Conservation (phyloP, 2,329 filamentous ascomycete genomes). For the Verticillium isaacii region DNA sequence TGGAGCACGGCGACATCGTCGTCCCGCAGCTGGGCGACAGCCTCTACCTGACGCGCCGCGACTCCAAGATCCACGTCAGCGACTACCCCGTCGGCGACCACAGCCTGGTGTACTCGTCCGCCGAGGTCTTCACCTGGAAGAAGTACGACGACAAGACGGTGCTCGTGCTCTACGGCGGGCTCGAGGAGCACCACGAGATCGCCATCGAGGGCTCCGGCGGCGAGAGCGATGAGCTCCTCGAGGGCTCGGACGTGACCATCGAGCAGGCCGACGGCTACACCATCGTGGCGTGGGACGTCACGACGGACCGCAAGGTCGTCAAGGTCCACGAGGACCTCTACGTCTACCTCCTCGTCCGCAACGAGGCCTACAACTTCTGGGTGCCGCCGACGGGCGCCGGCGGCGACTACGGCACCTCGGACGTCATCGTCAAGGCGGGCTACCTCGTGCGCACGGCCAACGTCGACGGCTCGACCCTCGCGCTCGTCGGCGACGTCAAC, state of each 20-base stretch:
- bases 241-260: conserved; percentile 8
- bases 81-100: conserved; percentile 60
- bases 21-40: conserved; percentile 55
- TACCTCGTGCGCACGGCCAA: conserved; percentile 60
- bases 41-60: conserved; percentile 55
- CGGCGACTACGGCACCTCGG: conserved; percentile 26
- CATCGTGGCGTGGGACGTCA: conserved; percentile 43
- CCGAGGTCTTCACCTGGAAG: conserved; percentile 68
- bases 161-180: conserved; percentile 59
- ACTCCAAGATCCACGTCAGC: conserved; percentile 63
- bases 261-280: conserved; percentile 9
- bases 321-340: conserved; percentile 42
- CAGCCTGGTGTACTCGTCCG: conserved; percentile 61
- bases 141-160: conserved; percentile 54
- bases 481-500: conserved; percentile 69
- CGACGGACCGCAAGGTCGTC: conserved; percentile 45
- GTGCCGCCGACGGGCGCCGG: conserved; percentile 40
- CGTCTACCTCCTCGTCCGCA: conserved; percentile 58
- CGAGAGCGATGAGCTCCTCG: conserved; percentile 30
- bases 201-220: conserved; percentile 32
- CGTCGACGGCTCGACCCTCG: conserved; percentile 49
- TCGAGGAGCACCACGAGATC: conserved; percentile 59
- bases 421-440: conserved; percentile 58
- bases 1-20: conserved; percentile 43
- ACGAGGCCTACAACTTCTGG: conserved; percentile 67